These are phyloP conservation scores for Amanita molliuscula DNA, from an alignment of 768 basidiomycete species.

Conservation along the genomic window DNA sequence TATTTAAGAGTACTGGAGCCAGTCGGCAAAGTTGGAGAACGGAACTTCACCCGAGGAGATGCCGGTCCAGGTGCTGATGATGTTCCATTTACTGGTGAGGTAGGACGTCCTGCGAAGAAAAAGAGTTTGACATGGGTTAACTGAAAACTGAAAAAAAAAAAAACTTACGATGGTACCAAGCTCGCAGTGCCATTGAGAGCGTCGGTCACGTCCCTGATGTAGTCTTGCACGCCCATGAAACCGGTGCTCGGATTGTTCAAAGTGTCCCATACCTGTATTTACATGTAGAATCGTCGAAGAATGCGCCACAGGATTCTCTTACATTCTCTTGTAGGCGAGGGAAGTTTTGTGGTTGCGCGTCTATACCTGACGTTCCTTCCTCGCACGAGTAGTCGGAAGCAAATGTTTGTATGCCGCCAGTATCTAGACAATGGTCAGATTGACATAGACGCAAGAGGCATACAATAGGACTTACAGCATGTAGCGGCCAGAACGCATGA, in stretches of 20 bases:
- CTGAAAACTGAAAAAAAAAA: too few species aligned
- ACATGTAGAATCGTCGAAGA: background rate
- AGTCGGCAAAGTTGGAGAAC: conserved; percentile 7
- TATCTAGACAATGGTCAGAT: background rate
- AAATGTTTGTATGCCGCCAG: background rate
- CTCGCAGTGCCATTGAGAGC: background rate
- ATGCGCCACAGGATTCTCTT: background rate
- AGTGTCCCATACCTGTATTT: background rate
- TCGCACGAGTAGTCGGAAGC: background rate
- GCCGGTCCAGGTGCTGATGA: conserved; percentile 3
- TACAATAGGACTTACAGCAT: conserved; percentile 1
- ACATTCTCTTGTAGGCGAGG: background rate
- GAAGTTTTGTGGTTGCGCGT: background rate
- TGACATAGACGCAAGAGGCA: background rate
- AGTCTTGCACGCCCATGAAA: conserved; percentile 4
- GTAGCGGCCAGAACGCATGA: conserved; percentile 8
- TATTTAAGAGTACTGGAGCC: conserved; percentile 5
- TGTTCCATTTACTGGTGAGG: conserved; percentile 6
- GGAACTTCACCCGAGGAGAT: conserved; percentile 6
- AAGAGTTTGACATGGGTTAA: background rate
- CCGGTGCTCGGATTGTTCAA: conserved; percentile 1
- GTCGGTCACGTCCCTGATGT: conserved; percentile 2
- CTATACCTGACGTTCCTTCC: background rate
- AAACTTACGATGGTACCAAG: conserved; percentile 6
- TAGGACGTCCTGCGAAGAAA: conserved; percentile 1